These are phyloP conservation scores for Cercospora sp. DNA, from an alignment of 2,329 filamentous ascomycete species.

Conservation along the genomic window DNA sequence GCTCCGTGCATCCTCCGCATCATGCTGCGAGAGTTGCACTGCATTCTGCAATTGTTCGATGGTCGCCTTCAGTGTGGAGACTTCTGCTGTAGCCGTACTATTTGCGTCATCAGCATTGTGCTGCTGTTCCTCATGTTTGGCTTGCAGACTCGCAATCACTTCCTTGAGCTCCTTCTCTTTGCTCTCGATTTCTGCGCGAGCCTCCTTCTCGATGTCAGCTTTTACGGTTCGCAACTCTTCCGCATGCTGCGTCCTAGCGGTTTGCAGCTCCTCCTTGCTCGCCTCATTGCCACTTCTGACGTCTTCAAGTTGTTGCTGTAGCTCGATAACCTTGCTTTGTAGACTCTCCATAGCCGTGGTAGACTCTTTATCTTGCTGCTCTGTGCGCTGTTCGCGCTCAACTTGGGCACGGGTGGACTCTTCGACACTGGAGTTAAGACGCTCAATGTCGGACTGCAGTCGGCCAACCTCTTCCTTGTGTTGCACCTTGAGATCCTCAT, in stretches of 20 bases:
- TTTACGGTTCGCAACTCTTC: slow-evolving; percentile 19
- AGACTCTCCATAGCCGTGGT: slow-evolving; percentile 22
- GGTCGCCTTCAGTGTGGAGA: slow-evolving; percentile 14
- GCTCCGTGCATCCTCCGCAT: slow-evolving; percentile 20
- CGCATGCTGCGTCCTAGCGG: slow-evolving; percentile 19
- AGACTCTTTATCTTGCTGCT: slow-evolving; percentile 15
- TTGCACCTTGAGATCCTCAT: slow-evolving; percentile 19
- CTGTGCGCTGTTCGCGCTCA: slow-evolving; percentile 16
- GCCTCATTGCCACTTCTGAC: slow-evolving; percentile 19
- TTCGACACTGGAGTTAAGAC: slow-evolving; percentile 17
- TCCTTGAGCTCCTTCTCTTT: slow-evolving; percentile 27
- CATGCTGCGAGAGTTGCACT: slow-evolving; percentile 27
- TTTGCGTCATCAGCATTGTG: slow-evolving; percentile 22
- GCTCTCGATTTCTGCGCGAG: slow-evolving; percentile 23
- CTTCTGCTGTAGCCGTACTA: slow-evolving; percentile 18
- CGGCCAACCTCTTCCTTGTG: slow-evolving; percentile 19
- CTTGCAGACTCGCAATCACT: slow-evolving; percentile 28
- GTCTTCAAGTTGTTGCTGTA: slow-evolving; percentile 28
- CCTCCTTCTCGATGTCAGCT: slow-evolving; percentile 15
- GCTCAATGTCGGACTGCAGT: slow-evolving; percentile 16
- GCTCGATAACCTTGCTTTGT: slow-evolving; percentile 20
- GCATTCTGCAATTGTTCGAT: slow-evolving; percentile 28
- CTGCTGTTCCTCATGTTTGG: slow-evolving; percentile 23
- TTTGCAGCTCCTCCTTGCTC: slow-evolving; percentile 17
- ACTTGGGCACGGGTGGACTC: slow-evolving; percentile 12